Evolutionary conservation across 2,329 filamentous ascomycete species (phyloP).

Genomic region (Thielaviopsis euricoi): DNA sequence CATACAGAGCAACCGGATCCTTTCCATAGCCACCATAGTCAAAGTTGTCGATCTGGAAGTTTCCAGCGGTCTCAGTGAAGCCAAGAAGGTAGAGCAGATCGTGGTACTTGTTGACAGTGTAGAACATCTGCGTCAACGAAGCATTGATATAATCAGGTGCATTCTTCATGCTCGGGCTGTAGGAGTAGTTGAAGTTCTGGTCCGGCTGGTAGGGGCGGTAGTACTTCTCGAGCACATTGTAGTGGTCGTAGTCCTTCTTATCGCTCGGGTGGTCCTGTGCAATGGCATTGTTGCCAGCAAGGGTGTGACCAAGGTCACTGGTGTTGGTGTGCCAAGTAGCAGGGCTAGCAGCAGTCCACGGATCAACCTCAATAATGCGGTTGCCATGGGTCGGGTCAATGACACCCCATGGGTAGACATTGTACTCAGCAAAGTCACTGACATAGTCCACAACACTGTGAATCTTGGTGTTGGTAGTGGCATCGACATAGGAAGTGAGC

Average conservation of each 20-base stretch:
- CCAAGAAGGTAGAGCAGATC: conserved; percentile 41
- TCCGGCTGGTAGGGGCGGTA: conserved; percentile 29
- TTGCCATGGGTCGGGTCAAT: conserved; percentile 37
- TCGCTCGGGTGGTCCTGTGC: conserved; percentile 35
- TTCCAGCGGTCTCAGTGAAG: conserved; percentile 40
- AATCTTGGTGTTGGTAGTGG: conserved; percentile 27
- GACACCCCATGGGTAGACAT: conserved; percentile 39
- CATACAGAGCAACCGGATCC: conserved; percentile 38
- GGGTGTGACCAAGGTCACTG: conserved; percentile 29
- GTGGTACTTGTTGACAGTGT: conserved; percentile 42
- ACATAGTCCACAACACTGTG: conserved; percentile 41
- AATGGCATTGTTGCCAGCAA: conserved; percentile 42
- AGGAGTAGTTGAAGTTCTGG: conserved; percentile 31
- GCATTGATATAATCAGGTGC: conserved; percentile 32
- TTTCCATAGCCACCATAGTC: conserved; percentile 31
- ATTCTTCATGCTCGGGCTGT: conserved; percentile 19
- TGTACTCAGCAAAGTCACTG: conserved; percentile 32
- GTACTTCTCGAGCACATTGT: conserved; percentile 19
- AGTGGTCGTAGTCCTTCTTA: too few species aligned
- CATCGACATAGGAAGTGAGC: conserved; percentile 42
- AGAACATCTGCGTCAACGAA: conserved; percentile 42
- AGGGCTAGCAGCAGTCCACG: conserved; percentile 29
- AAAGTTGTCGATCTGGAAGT: conserved; percentile 42
- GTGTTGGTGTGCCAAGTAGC: conserved; percentile 38
- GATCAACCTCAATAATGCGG: conserved; percentile 28